phyloP scores from a whole-genome alignment of 257 asterid species.

The Anisodus acutangulus region DNA sequence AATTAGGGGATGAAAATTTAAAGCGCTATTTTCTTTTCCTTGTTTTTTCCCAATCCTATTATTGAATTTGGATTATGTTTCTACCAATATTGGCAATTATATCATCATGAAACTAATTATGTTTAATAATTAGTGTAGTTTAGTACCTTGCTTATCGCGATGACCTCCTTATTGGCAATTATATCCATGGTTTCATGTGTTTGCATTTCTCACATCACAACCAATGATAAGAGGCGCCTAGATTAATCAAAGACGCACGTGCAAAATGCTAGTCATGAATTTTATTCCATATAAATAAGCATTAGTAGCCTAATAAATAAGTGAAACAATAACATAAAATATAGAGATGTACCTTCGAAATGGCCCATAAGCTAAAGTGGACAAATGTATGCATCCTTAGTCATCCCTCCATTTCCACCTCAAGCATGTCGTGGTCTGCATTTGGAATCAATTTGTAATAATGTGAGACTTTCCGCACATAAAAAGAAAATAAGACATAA shows the following conservation, averaged over 20 bases:
- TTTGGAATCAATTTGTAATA: no score
- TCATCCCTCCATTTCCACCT: constrained; percentile 26
- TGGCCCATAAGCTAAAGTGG: constrained; percentile 24
- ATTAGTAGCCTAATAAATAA: not conserved
- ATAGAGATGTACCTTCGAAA: not conserved
- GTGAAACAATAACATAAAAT: not conserved
- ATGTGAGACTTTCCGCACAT: no score
- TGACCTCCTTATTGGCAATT: constrained; percentile 19
- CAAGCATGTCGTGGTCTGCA: constrained; percentile 16
- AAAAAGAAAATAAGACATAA: no score
- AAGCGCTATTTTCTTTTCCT: no score
- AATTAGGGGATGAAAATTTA: no score
- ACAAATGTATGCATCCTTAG: not conserved
- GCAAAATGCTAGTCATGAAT: no score
- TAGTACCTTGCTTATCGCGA: constrained; percentile 12
- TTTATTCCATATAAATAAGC: not conserved
- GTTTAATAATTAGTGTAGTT: not conserved
- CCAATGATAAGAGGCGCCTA: constrained; percentile 18
- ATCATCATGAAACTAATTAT: no score
- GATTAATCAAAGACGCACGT: no score
- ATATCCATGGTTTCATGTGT: not conserved
- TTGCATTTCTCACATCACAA: constrained; percentile 1
- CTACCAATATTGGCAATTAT: no score
- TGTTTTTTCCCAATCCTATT: no score
- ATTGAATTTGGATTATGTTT: no score